These are phyloP conservation scores for Syzygium syzygioides DNA, from an alignment of 441 rosid genomes.

Conservation along the genomic window DNA sequence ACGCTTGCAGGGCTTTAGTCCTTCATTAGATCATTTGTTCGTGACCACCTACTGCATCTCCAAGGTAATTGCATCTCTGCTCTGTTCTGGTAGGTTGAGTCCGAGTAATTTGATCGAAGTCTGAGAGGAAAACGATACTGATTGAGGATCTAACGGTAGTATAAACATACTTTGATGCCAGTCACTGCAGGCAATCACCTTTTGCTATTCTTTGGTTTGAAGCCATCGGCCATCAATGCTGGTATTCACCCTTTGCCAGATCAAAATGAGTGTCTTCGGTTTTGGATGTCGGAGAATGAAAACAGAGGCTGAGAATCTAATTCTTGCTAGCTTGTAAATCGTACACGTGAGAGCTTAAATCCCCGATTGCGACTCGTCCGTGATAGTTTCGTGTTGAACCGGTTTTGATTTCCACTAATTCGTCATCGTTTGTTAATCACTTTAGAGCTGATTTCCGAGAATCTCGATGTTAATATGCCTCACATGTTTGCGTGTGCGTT, in stretches of 20 bases:
- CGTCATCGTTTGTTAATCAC: fast-evolving
- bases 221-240: neutral
- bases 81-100: neutral
- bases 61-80: neutral
- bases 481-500: neutral
- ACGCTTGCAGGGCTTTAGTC: neutral
- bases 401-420: neutral
- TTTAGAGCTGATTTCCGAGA: neutral
- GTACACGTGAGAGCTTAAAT: fast-evolving
- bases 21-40: neutral
- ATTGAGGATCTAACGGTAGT: neutral
- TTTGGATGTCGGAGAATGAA: fast-evolving
- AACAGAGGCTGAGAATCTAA: neutral
- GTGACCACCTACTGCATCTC: neutral
- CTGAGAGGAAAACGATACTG: neutral
- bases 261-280: neutral
- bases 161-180: neutral
- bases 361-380: neutral
- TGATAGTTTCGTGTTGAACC: neutral
- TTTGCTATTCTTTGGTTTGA: neutral
- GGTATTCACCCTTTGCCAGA: neutral
- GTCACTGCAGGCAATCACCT: neutral
- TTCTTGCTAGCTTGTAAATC: neutral
- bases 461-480: neutral
- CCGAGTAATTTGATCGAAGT: neutral